These are phyloP conservation scores for Colletotrichum karsti DNA, from an alignment of 2,329 filamentous ascomycete genomes.

Conservation along the genomic window DNA sequence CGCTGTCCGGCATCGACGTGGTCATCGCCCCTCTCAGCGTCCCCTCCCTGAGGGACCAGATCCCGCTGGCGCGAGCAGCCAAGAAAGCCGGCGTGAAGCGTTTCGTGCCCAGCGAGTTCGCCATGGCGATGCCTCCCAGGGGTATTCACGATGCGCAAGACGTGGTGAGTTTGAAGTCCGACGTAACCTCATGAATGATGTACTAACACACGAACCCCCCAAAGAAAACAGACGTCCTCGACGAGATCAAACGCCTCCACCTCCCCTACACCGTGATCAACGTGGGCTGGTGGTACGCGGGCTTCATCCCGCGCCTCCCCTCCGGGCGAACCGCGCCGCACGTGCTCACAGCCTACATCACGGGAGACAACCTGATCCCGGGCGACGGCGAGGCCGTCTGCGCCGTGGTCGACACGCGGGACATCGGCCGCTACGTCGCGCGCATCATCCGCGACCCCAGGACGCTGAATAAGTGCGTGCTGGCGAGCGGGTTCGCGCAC, in stretches of 20 bases:
- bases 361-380: slow-evolving; percentile 44
- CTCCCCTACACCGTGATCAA: slow-evolving; percentile 66
- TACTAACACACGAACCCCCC: not conserved
- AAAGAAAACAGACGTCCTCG: slow-evolving; percentile 57
- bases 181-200: not conserved
- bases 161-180: slow-evolving; percentile 4
- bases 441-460: slow-evolving; percentile 58
- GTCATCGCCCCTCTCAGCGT: slow-evolving; percentile 51
- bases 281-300: slow-evolving; percentile 66
- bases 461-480: slow-evolving; percentile 61
- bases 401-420: slow-evolving; percentile 56
- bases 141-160: slow-evolving; percentile 39
- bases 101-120: slow-evolving; percentile 61
- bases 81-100: slow-evolving; percentile 57
- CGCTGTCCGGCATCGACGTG: slow-evolving; percentile 51
- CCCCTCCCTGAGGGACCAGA: slow-evolving; percentile 47
- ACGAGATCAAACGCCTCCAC: slow-evolving; percentile 54
- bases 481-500: slow-evolving; percentile 54
- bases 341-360: slow-evolving; percentile 42
- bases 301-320: slow-evolving; percentile 40
- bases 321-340: slow-evolving; percentile 39
- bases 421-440: slow-evolving; percentile 61
- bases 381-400: slow-evolving; percentile 54
- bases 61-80: slow-evolving; percentile 54
- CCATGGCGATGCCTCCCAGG: slow-evolving; percentile 48